Evolutionary conservation across 2,329 filamentous ascomycete genomes (phyloP), one percentile per base, ranked within the genome.

Genomic region (Bertia moriformis): DNA sequence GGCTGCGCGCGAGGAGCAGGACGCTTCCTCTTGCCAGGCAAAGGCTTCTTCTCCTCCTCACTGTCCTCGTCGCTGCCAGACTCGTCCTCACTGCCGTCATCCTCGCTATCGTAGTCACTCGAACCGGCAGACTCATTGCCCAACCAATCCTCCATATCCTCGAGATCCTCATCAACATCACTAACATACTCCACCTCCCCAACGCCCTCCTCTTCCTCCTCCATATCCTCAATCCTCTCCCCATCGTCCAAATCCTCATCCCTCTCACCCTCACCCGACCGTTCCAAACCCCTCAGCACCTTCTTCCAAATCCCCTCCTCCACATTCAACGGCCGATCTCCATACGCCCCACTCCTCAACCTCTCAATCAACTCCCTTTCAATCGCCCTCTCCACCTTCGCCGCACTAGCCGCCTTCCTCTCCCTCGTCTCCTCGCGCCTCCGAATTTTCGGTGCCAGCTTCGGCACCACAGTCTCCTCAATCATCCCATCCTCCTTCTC

Each of bases 231-330:
- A 45, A 93, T 77, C 7, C 7, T 7, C 32, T 35, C 32, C 12
- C 88, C 89, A 49, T 88, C 78, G 56, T 95, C 89, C 56, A 91
- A 60, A 57, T 96, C 89, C 62, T 87, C 76, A 56, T 95, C 89
- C 40, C 85, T 69, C 46, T 74, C 68, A 35, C 82, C 89, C 51
- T 93, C 78, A 42, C 89, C 88, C 49, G 82, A 81, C 49, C 83
- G 73, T 70, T 98, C 91, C 60, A 98, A 69, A 3, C 86, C 86
- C 44, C 79, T 78, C 49, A 98, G 75, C 4, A 98, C 91, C 71
- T 88, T 93, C 72, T 93, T 93, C 91, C 91, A 98, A 44, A 98
- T 86, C 13, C 74, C 71, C 58, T 95, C 87, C 58, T 93, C 91
- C 39, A 94, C 88, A 55, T 98, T 98, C 47, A 98, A 68, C 32